Base-by-base conservation (phyloP, 768 basidiomycete species). In the Suillus discolor region DNA sequence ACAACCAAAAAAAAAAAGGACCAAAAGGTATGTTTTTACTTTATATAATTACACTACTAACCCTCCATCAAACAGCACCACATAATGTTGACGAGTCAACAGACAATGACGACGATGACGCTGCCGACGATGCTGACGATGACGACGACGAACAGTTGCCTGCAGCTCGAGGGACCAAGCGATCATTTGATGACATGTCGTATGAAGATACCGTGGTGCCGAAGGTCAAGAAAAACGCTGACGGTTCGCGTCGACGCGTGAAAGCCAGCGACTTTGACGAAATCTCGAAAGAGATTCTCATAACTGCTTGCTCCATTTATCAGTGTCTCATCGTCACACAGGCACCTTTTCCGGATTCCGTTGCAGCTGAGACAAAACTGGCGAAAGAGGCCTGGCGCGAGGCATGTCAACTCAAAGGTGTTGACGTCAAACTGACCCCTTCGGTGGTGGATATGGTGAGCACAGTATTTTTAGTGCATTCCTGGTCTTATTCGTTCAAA, bases 221-320 rank as follows among this genome's bases (percentile, higher is more conserved):
- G 0, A 49, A 49, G 47, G 12, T 49, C 47, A 49, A 23, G 47
- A 49, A 49, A 23, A 15, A 49, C 2, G 1, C 23, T 13, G 47
- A 49, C 0, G 6, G 47, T 49, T 49, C 1, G 12, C 4, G 23
- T 49, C 47, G 0, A 49, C 6, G 6, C 6, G 6, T 49, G 23
- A 49, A 69, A 61, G 73, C 70, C 8, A 67, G 63, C 4, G 69
- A 73, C 61, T 72, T 62, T 44, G 67, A 72, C 15, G 57, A 67
- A 4, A 55, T 66, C 11, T 66, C 65, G 0, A 66, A 73, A 61
- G 68, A 74, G 25, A 38, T 72, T 7, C 67, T 76, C n/a, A 57
- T 61, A 11, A 65, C 60, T 7, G 73, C 76, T 16, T 66, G 51
- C 13, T 57, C 53, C 0, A 15, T 65, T 41, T 74, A 67, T 55